phyloP scores from a whole-genome alignment of 2,329 filamentous ascomycete genomes.

The Fusarium sp. region DNA sequence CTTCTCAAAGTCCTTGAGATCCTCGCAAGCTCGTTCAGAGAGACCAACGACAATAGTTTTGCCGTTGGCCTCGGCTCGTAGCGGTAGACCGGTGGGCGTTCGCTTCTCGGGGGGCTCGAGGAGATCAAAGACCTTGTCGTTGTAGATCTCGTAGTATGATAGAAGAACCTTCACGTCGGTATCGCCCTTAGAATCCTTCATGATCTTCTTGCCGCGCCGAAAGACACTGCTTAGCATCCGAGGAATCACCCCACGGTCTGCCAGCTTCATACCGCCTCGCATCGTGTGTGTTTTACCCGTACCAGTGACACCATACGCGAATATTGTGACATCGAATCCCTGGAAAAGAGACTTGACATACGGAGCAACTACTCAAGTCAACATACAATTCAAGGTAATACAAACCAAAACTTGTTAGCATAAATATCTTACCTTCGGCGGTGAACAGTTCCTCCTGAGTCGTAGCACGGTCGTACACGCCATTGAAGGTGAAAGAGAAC shows the following conservation, averaged over 20 bases:
- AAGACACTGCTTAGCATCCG: conserved; percentile 87
- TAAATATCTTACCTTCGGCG: conserved; percentile 74
- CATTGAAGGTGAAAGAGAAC: conserved; percentile 94
- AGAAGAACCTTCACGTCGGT: conserved; percentile 79
- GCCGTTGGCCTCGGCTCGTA: conserved; percentile 86
- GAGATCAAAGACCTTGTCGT: conserved; percentile 92
- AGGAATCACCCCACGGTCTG: conserved; percentile 89
- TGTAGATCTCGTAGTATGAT: conserved; percentile 97
- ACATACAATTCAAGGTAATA: conserved; percentile 32
- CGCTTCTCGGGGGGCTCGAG: conserved; percentile 90
- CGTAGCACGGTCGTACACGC: conserved; percentile 84
- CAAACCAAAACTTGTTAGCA: conserved; percentile 10
- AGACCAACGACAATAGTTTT: conserved; percentile 89
- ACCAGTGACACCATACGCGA: conserved; percentile 92
- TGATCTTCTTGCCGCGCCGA: conserved; percentile 83
- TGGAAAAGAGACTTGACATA: conserved; percentile 92
- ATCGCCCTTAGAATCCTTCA: conserved; percentile 78
- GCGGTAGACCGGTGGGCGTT: conserved; percentile 79
- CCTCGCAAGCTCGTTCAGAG: conserved; percentile 83
- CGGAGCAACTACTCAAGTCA: conserved; percentile 74
- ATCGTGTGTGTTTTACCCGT: conserved; percentile 97
- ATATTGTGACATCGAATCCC: conserved; percentile 88
- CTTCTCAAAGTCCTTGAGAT: conserved; percentile 88
- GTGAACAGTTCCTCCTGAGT: conserved; percentile 91
- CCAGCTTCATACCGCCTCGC: conserved; percentile 87